Conservation (phyloP, 345 rosid genomes). For the Barbarea vulgaris region DNA sequence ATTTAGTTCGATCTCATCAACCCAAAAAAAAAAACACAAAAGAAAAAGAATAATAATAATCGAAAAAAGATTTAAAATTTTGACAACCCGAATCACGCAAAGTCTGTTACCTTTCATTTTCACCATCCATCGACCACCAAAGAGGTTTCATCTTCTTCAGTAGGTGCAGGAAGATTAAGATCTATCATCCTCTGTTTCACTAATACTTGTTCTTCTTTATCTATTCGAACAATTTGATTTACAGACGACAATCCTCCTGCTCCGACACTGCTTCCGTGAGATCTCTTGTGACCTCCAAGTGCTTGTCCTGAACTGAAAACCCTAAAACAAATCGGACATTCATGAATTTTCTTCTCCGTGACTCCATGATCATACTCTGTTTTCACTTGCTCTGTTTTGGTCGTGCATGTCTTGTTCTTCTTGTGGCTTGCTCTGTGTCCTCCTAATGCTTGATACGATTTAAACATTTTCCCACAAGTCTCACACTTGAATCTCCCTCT, state of each 20-base stretch:
- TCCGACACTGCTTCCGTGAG: conserved; percentile 51
- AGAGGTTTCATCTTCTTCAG: conserved; percentile 66
- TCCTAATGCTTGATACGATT: conserved; percentile 91
- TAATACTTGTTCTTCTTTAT: conserved; percentile 31
- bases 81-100: conserved; percentile 36
- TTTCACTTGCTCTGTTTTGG: conserved; percentile 34
- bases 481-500: conserved; percentile 67
- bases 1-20: conserved; percentile 16
- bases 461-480: conserved; percentile 74
- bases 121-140: conserved; percentile 60
- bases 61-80: conserved; percentile 10
- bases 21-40: background rate
- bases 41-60: conserved; percentile 22
- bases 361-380: conserved; percentile 46
- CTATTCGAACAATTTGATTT: background rate
- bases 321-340: conserved; percentile 83
- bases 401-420: conserved; percentile 49
- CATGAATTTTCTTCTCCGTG: conserved; percentile 54
- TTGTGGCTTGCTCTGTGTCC: conserved; percentile 96
- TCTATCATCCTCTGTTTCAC: conserved; percentile 60
- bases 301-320: conserved; percentile 96
- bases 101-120: conserved; percentile 37
- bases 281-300: conserved; percentile 94
- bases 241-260: background rate
- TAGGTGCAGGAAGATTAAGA: conserved; percentile 88